Percentiles rank a stretch among this genome's conserved stretches.
Evolutionary conservation across 352 stramenopile genomes (phyloP).

Genomic region (Globisporangium megalacanthum): DNA sequence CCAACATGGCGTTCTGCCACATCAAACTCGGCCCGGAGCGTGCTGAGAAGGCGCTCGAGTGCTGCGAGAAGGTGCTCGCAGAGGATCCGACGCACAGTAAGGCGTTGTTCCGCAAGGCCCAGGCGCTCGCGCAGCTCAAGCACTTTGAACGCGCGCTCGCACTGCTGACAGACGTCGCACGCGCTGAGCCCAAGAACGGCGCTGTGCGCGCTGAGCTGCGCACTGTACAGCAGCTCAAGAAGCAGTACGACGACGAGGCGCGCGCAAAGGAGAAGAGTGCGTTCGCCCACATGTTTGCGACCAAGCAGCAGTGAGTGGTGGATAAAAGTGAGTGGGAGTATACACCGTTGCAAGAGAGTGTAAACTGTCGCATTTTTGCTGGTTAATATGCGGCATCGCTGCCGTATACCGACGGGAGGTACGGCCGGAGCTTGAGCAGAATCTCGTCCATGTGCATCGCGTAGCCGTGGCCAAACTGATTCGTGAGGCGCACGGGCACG

Average conservation of each 20-base stretch:
- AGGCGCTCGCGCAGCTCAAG: constrained; percentile 54
- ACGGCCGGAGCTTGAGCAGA: constrained; percentile 34
- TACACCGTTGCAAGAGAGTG: constrained; percentile 4
- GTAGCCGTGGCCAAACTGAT: constrained; percentile 82
- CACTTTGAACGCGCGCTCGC: constrained; percentile 49
- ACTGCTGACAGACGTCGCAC: constrained; percentile 48
- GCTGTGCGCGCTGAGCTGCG: constrained; percentile 59
- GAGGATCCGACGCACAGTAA: constrained; percentile 64
- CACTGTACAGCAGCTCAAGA: constrained; percentile 39
- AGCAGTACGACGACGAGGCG: constrained; percentile 54
- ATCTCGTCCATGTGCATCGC: constrained; percentile 61
- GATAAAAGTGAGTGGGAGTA: no score
- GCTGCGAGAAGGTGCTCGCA: constrained; percentile 72
- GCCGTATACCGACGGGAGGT: constrained; percentile 22
- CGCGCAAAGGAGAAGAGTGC: constrained; percentile 45
- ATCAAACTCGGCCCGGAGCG: constrained; percentile 51
- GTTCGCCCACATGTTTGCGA: constrained; percentile 71
- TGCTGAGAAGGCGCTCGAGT: constrained; percentile 44
- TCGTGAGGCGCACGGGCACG: constrained; percentile 45
- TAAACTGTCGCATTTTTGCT: background rate
- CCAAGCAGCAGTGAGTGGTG: constrained; percentile 26
- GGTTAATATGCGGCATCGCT: background rate
- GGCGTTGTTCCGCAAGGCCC: constrained; percentile 75
- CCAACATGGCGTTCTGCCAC: constrained; percentile 81
- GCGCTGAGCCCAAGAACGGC: constrained; percentile 66